phyloP scores from a whole-genome alignment of 306 rosid genomes.

The Cicer arietinum region DNA sequence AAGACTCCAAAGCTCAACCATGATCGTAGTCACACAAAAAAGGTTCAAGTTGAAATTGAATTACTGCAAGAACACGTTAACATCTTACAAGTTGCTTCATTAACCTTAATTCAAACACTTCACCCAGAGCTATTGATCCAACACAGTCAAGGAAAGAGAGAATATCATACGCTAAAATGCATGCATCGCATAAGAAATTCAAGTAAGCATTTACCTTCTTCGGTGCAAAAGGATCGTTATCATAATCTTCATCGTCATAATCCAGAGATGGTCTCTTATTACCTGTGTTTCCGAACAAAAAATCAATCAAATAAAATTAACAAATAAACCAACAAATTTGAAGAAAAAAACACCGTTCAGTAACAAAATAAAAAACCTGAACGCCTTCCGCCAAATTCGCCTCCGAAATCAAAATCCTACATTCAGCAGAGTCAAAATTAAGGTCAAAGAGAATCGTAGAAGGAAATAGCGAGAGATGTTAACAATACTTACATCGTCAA shows the following conservation, averaged over 20 bases:
- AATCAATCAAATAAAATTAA: constrained; percentile 26
- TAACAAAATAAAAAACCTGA: constrained; percentile 56
- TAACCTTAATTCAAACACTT: constrained; percentile 5
- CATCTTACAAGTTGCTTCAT: constrained; percentile 14
- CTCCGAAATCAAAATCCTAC: constrained; percentile 91
- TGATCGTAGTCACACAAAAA: background rate
- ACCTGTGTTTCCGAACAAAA: constrained; percentile 49
- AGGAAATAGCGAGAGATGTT: background rate
- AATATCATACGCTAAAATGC: constrained; percentile 3
- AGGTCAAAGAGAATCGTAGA: constrained; percentile 9
- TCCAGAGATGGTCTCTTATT: constrained; percentile 81
- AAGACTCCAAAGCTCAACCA: constrained; percentile 4
- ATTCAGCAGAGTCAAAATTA: constrained; percentile 4
- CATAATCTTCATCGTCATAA: constrained; percentile 75
- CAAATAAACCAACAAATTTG: background rate
- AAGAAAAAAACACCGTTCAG: constrained; percentile 23
- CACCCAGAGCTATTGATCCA: constrained; percentile 4
- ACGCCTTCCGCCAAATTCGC: constrained; percentile 66
- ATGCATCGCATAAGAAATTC: background rate
- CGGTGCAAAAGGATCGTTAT: constrained; percentile 64
- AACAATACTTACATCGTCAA: constrained; percentile 48
- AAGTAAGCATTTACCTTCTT: constrained; percentile 56
- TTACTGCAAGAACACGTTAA: constrained; percentile 9
- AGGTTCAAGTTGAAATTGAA: background rate
- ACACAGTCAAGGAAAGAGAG: background rate